A percentile compares a stretch with the other conserved stretches of the same genome.
These are phyloP conservation scores for Candida stauntonica DNA, from an alignment of 805 yeast species.

Conservation along the genomic window DNA sequence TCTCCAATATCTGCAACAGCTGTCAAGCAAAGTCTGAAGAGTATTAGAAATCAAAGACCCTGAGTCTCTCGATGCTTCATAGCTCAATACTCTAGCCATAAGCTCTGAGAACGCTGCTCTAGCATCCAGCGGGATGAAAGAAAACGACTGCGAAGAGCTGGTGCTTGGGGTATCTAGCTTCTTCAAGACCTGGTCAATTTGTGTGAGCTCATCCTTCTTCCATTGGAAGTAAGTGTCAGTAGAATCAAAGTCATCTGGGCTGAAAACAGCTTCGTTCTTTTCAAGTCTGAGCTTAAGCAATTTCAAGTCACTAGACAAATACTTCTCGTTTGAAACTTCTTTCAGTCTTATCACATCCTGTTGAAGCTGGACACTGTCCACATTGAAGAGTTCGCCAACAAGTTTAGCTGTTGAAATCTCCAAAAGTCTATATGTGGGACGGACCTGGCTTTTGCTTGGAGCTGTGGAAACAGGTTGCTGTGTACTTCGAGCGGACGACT, in stretches of 20 bases:
- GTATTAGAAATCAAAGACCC: constrained; percentile 36
- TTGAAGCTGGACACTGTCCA: constrained; percentile 47
- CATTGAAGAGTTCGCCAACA: constrained; percentile 44
- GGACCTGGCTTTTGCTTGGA: constrained; percentile 1
- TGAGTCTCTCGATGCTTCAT: constrained; percentile 26
- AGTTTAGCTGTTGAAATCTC: constrained; percentile 53
- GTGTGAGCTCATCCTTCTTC: constrained; percentile 34
- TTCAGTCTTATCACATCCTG: constrained; percentile 45
- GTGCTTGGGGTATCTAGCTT: constrained; percentile 12
- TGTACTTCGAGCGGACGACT: constrained; percentile 9
- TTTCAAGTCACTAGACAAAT: constrained; percentile 30
- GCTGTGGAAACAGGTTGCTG: constrained; percentile 24
- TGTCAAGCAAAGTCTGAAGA: constrained; percentile 38
- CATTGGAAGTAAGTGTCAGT: constrained; percentile 35
- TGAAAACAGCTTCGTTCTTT: constrained; percentile 29
- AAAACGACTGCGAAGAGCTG: background rate
- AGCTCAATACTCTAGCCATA: constrained; percentile 38
- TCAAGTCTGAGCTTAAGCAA: constrained; percentile 9
- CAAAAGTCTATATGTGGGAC: constrained; percentile 47
- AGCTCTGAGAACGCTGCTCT: constrained; percentile 38
- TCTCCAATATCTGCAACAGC: constrained; percentile 56
- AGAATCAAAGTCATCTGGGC: constrained; percentile 33
- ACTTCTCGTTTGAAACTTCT: constrained; percentile 33
- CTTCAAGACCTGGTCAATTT: constrained; percentile 6
- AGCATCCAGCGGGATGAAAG: constrained; percentile 39